Evolutionary conservation across 148 eudicot species (phyloP).

Genomic region (Rhododendron ovatum): DNA sequence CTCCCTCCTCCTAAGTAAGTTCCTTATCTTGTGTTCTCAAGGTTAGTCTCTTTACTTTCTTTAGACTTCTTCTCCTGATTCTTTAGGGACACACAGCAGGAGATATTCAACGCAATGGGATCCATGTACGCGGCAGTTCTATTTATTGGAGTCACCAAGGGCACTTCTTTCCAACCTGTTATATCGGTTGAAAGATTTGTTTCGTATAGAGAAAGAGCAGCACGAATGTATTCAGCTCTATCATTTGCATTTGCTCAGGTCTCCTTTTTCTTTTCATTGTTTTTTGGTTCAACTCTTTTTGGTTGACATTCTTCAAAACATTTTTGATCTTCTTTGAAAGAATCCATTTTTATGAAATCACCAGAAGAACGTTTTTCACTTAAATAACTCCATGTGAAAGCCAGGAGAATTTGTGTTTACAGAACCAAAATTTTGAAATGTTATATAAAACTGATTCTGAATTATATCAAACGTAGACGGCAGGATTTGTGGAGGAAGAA

Average conservation of each 20-base stretch:
- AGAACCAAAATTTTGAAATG: not conserved
- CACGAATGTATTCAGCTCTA: slow-evolving; percentile 92
- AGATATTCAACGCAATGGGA: slow-evolving; percentile 87
- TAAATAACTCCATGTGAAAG: not conserved
- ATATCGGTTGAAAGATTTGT: slow-evolving; percentile 93
- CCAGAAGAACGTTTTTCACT: not conserved
- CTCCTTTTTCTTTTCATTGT: not conserved
- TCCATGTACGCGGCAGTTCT: slow-evolving; percentile 85
- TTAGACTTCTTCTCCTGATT: not conserved
- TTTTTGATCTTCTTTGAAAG: not conserved
- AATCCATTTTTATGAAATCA: not conserved
- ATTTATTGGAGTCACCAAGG: slow-evolving; percentile 91
- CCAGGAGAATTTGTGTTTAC: not conserved
- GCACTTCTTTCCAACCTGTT: slow-evolving; percentile 94
- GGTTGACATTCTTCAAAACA: not conserved
- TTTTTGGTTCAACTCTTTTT: not conserved
- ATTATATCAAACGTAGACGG: not conserved
- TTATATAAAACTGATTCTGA: not conserved
- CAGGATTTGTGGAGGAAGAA: not conserved
- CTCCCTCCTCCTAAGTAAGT: not conserved
- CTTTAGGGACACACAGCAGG: slow-evolving; percentile 70
- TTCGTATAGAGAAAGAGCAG: slow-evolving; percentile 94
- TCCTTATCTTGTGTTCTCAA: not conserved
- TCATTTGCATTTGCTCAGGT: slow-evolving; percentile 99
- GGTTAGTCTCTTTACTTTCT: not conserved